These are phyloP conservation scores for Vickermania ingenoplastis DNA, from an alignment of 208 protist species.

Conservation along the genomic window DNA sequence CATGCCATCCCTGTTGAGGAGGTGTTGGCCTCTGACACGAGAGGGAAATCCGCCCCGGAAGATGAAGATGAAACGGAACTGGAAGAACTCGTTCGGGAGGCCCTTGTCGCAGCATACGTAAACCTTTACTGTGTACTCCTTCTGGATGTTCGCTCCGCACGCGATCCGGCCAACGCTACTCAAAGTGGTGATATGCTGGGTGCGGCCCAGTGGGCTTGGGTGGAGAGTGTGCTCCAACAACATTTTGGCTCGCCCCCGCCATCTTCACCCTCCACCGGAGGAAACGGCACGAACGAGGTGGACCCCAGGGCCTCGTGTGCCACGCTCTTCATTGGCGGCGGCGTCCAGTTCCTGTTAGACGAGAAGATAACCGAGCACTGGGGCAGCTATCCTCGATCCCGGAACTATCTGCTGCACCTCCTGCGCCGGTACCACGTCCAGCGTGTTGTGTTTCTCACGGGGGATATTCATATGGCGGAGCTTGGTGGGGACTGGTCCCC, in stretches of 20 bases:
- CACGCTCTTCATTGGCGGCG: constrained; percentile 58
- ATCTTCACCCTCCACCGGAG: background rate
- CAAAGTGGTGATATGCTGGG: constrained; percentile 71
- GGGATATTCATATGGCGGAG: constrained; percentile 83
- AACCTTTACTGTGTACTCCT: constrained; percentile 55
- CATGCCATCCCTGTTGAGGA: constrained; percentile 38
- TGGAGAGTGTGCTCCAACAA: constrained; percentile 33
- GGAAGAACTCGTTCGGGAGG: background rate
- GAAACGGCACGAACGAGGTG: constrained; percentile 10
- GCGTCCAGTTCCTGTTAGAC: constrained; percentile 71
- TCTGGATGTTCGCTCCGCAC: constrained; percentile 77
- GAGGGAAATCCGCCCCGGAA: background rate
- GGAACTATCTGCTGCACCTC: constrained; percentile 43
- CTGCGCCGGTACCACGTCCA: constrained; percentile 28
- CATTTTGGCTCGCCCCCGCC: constrained; percentile 12
- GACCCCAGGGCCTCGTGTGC: constrained; percentile 19
- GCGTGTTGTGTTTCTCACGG: constrained; percentile 68
- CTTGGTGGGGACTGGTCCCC: constrained; percentile 42
- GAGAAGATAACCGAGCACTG: constrained; percentile 71
- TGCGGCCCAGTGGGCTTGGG: constrained; percentile 69
- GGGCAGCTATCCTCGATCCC: constrained; percentile 47
- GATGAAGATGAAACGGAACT: background rate
- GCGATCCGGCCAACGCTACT: constrained; percentile 37
- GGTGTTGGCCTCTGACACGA: constrained; percentile 4
- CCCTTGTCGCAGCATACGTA: constrained; percentile 32